phyloP scores from a whole-genome alignment of 1,139 yeast genomes.

The Pneumocystis jirovecii region DNA sequence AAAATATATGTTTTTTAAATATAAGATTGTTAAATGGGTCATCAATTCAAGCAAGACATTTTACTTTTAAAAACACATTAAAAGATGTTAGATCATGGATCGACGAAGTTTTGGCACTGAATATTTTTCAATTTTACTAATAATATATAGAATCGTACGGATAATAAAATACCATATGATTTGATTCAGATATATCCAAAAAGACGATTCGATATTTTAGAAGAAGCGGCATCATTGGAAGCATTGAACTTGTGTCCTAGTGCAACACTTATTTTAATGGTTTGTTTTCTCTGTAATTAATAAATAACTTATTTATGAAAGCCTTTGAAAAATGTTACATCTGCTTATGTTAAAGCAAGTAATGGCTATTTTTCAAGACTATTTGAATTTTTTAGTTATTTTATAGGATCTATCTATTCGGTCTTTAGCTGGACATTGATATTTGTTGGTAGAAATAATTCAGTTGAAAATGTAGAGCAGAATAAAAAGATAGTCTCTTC shows the following conservation, averaged over 20 bases:
- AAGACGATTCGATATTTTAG: slow-evolving; percentile 35
- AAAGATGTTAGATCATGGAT: slow-evolving; percentile 49
- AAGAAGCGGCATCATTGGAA: slow-evolving; percentile 30
- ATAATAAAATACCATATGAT: slow-evolving; percentile 34
- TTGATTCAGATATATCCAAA: slow-evolving; percentile 35
- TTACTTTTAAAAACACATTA: slow-evolving; percentile 29
- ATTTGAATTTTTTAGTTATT: slow-evolving; percentile 15
- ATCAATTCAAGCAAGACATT: slow-evolving; percentile 33
- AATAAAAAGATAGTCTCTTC: not conserved
- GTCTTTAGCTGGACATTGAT: not conserved
- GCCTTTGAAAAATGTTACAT: slow-evolving; percentile 16
- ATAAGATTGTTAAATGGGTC: slow-evolving; percentile 44
- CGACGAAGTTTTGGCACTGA: slow-evolving; percentile 22
- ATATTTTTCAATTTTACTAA: not conserved
- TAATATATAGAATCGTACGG: slow-evolving; percentile 26
- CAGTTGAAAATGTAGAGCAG: not conserved
- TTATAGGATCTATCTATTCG: not conserved
- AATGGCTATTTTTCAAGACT: slow-evolving; percentile 21
- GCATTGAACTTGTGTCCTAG: slow-evolving; percentile 46
- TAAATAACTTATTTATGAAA: slow-evolving; percentile 11
- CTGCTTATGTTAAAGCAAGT: slow-evolving; percentile 15
- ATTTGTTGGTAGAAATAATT: not conserved
- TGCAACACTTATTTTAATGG: slow-evolving; percentile 51
- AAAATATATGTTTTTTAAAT: slow-evolving; percentile 21
- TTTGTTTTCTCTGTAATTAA: slow-evolving; percentile 25